Evolutionary conservation across 176 grass and related monocot genomes (phyloP).

Genomic region (Pharus latifolius): DNA sequence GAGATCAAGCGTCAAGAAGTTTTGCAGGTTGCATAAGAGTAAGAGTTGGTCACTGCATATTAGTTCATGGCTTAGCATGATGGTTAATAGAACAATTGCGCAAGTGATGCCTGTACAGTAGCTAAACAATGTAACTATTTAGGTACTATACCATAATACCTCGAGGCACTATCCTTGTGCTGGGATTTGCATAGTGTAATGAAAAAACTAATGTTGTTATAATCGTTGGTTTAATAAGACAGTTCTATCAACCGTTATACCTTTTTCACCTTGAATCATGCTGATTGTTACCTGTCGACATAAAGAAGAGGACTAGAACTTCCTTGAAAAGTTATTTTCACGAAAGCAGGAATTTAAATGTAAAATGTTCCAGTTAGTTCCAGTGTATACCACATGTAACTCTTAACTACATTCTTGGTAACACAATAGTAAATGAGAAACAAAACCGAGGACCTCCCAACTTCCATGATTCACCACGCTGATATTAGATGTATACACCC

Average conservation of each 20-base stretch:
- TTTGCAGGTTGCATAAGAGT: conserved; percentile 42
- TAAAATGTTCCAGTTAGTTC: too few species aligned
- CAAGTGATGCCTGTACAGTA: conserved; percentile 34
- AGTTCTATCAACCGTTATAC: conserved; percentile 2
- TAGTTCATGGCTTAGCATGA: not conserved
- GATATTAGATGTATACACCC: too few species aligned
- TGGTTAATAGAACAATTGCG: conserved; percentile 15
- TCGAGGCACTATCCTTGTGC: not conserved
- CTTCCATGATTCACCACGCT: conserved; percentile 21
- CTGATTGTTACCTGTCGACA: too few species aligned
- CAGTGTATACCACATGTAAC: too few species aligned
- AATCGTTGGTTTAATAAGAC: not conserved
- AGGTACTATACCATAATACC: not conserved
- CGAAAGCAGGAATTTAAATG: too few species aligned
- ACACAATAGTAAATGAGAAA: too few species aligned
- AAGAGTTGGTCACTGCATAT: not conserved
- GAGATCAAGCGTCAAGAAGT: conserved; percentile 87
- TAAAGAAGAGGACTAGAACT: too few species aligned
- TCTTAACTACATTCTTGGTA: too few species aligned
- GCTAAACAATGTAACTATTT: conserved; percentile 3
- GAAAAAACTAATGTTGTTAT: not conserved
- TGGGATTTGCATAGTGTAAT: not conserved
- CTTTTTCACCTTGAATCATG: not conserved
- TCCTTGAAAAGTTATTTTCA: too few species aligned
- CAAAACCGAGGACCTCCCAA: too few species aligned